Base-by-base conservation (phyloP, 179 eudicot species). In the Sideroxylon spinosum region DNA sequence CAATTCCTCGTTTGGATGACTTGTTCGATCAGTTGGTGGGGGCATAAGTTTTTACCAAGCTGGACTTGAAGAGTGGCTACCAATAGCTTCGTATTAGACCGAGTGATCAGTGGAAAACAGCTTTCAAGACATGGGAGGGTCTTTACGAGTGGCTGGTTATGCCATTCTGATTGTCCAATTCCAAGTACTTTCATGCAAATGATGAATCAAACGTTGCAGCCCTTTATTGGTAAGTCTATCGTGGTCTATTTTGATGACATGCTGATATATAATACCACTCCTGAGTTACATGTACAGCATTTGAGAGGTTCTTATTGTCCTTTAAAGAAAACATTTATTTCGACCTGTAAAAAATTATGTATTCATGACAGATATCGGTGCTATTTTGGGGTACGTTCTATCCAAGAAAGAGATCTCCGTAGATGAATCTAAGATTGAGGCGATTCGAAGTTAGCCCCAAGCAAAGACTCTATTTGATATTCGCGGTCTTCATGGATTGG, bases 91-190 rank as follows among this genome's bases (percentile, higher is more conserved):
- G n/a, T n/a, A n/a, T n/a, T n/a, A n/a, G n/a, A n/a, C n/a, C n/a
- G n/a, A n/a, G n/a, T n/a, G 73, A 68, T 17, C 22, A 68, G 16
- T 68, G 53, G 73, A 68, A 68, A 25, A 68, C 73, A 5, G 8
- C 53, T 6, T 68, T 68, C 19, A 68, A 68, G 9, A 44, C 52
- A 1, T 3, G 73, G 5, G 73, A 48, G 2, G 73, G 53, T 0
- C 25, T 44, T 0, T 68, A 37, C 14, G 23, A 68, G 55, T 68
- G 73, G 73, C 9, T 68, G 53, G 55, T 29, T 29, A 68, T 37
- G 20, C 53, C 22, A 1, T 68, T 68, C 12, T 52, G 73, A 2
- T 14, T 68, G 3, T 68, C 55, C 23, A 68, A 68, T 10, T 52
- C 25, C 3, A n/a, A n/a, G n/a, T n/a, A n/a, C n/a, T n/a, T n/a